Evolutionary conservation across 2,329 filamentous ascomycete species (phyloP).

Genomic region (Mycocentrospora acerina): DNA sequence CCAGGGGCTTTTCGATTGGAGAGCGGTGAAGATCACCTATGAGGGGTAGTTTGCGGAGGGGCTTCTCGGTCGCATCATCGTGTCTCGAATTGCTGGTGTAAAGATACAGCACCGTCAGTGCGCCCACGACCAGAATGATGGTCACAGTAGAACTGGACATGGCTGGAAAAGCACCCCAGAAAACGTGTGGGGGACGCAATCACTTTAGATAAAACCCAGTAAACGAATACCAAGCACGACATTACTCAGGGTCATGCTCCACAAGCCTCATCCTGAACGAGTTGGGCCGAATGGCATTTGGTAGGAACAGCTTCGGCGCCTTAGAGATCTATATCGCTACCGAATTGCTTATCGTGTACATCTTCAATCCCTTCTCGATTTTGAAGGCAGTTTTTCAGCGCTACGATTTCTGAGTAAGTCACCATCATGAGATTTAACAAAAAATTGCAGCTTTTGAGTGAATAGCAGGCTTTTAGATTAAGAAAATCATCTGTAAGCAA

Average conservation of each 20-base stretch:
- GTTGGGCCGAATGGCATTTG: constrained; percentile 1
- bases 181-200: constrained; percentile 1
- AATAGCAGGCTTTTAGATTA: too few relatives aligned
- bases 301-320: neutral
- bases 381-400: constrained; percentile 1
- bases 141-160: constrained; percentile 4
- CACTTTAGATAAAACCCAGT: neutral
- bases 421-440: too few relatives aligned
- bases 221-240: constrained; percentile 2
- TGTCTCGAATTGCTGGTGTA: neutral
- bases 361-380: neutral
- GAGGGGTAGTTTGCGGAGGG: constrained; percentile 10
- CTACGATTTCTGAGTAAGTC: too few relatives aligned
- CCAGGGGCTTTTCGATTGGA: constrained; percentile 6
- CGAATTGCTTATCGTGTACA: neutral
- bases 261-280: neutral
- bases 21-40: constrained; percentile 11
- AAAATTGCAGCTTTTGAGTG: too few relatives aligned
- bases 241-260: neutral
- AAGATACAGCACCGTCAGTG: constrained; percentile 3
- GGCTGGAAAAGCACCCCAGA: neutral
- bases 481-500: neutral
- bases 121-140: constrained; percentile 3
- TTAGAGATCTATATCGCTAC: neutral
- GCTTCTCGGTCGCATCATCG: constrained; percentile 1